phyloP scores from a whole-genome alignment of 1,139 yeast genomes.

The Pichia sp. region DNA sequence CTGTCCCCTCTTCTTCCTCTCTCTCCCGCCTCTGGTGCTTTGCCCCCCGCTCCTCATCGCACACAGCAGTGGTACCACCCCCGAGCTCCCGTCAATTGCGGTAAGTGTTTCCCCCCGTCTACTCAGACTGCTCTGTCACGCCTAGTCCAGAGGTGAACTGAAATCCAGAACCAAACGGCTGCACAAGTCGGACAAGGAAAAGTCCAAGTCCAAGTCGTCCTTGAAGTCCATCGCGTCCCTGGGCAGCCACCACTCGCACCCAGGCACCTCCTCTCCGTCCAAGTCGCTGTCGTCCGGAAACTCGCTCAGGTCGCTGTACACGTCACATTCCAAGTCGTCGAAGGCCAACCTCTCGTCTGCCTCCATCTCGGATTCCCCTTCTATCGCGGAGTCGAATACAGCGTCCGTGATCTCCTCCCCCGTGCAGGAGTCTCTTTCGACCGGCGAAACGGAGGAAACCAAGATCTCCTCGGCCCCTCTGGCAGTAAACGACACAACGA shows the following conservation, averaged over 20 bases:
- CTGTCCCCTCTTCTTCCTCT: background rate
- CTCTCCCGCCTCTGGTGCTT: too few relatives aligned
- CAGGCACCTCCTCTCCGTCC: background rate
- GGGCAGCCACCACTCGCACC: background rate
- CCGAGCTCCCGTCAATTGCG: background rate
- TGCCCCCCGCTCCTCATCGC: background rate
- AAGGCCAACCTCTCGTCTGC: background rate
- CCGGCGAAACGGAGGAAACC: background rate
- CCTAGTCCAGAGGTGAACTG: conserved; percentile 2
- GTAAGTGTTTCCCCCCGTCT: background rate
- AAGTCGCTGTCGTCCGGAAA: conserved; percentile 2
- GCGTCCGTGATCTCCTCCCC: background rate
- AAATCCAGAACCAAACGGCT: conserved; percentile 8
- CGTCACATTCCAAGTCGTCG: background rate
- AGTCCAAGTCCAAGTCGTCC: conserved; percentile 5
- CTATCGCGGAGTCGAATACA: background rate
- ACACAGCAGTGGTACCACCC: background rate
- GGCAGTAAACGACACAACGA: conserved; percentile 10
- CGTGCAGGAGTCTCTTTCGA: background rate
- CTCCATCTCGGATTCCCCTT: background rate
- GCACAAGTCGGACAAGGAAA: conserved; percentile 1
- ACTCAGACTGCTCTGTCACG: background rate
- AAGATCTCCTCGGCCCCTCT: conserved; percentile 7
- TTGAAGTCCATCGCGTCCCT: background rate
- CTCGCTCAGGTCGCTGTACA: background rate